Base-by-base conservation (phyloP, 116 monocot species). In the Iris pallida region DNA sequence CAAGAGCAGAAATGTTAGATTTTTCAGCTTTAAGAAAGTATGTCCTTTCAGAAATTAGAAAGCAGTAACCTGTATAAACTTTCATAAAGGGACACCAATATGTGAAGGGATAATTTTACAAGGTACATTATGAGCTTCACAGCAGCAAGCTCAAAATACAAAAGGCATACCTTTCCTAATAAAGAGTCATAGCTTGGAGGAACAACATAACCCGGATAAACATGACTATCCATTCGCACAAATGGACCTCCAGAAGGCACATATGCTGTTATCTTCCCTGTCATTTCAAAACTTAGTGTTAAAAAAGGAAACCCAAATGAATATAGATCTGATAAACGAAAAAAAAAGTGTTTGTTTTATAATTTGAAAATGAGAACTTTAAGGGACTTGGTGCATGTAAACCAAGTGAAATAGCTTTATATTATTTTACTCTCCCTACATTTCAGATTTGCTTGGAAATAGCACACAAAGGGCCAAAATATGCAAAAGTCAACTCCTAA, bases 151-250 rank as follows among this genome's bases (percentile, higher is more conserved):
- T 12, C 15, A 30, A 45, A 60, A 53, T 5, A 64, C 47, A 55
- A 66, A 4, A 44, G 56, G 30, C 30, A 30, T 30, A 91, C 95
- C 91, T 95, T 95, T 77, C 89, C 95, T 55, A 95, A 74, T 19
- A 95, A 78, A 12, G 95, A 95, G 73, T 95, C 95, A 65, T 95
- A 95, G 72, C 89, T 95, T 14, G 95, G 95, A 45, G 95, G 95
- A 71, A 95, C 95, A 42, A 95, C 95, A 72, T 95, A 95, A 47
- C 85, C 91, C 55, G 88, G 91, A 86, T 95, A 95, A 72, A 95
- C 73, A 73, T 95, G 95, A 77, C 95, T 95, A 55, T 95, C 95
- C 95, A 95, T 95, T 72, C 95, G 80, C 40, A 91, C 91, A 77
- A 95, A 95, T 59, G 95, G 95, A 54, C 95, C 95, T 45, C 95